Conservation (phyloP, 164 flowering plant species). For the Chimonanthus praecox region DNA sequence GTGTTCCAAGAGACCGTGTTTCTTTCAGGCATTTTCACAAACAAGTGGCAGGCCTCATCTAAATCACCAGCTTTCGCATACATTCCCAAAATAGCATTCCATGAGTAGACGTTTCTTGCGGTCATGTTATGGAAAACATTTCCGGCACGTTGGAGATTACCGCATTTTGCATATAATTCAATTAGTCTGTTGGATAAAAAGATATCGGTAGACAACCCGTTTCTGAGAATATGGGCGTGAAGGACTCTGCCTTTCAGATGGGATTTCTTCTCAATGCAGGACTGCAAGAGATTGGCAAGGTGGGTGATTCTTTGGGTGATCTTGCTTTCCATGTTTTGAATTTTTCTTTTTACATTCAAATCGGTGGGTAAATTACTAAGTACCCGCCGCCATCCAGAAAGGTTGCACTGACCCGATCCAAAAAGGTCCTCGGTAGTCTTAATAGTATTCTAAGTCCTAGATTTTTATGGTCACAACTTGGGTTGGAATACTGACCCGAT, state of each 20-base stretch:
- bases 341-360: no score
- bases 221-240: conserved; percentile 48
- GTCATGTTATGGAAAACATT: conserved; percentile 55
- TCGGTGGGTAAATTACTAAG: no score
- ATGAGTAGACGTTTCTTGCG: conserved; percentile 43
- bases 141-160: conserved; percentile 19
- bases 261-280: conserved; percentile 51
- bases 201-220: conserved; percentile 33
- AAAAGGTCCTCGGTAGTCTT: no score
- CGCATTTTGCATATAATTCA: conserved; percentile 53
- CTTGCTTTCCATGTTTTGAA: conserved; percentile 23
- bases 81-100: conserved; percentile 54
- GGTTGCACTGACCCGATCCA: no score
- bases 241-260: conserved; percentile 41
- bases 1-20: conserved; percentile 64
- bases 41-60: conserved; percentile 35
- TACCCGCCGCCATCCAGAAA: no score
- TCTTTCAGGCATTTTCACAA: conserved; percentile 62
- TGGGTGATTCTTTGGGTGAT: conserved; percentile 5
- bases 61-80: conserved; percentile 35
- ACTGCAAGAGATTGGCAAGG: conserved; percentile 45
- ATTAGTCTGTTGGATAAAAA: conserved; percentile 68
- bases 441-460: no score
- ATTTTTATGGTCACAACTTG: no score
- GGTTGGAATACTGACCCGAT: no score